A percentile compares a stretch with the other conserved stretches of the same genome.
Conservation (phyloP, 179 eudicot species). For the Silene coronaria region DNA sequence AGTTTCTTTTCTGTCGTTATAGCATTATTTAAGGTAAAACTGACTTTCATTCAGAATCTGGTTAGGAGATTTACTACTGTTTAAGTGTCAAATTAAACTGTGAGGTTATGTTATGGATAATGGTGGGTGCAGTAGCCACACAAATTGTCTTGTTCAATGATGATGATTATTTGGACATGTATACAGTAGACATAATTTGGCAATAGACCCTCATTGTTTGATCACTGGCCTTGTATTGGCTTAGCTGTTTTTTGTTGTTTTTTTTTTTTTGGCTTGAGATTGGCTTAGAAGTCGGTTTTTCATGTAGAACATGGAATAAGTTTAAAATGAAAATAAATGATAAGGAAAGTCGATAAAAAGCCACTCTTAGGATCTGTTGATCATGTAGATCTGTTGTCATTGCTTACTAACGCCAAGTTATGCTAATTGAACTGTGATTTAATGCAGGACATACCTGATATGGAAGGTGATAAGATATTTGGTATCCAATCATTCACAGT, state of each 20-base stretch:
- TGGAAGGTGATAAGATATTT: slow-evolving; percentile 84
- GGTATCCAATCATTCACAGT: slow-evolving; percentile 88
- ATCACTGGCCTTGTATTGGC: not conserved
- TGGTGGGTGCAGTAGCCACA: not conserved
- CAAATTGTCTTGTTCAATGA: not conserved
- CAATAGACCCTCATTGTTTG: not conserved
- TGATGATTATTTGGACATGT: not conserved
- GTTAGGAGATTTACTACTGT: not conserved
- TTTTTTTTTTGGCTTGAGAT: not conserved
- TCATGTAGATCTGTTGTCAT: not conserved
- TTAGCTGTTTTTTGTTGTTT: not conserved
- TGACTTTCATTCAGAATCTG: not conserved
- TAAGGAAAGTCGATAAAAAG: not conserved
- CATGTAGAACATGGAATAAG: not conserved
- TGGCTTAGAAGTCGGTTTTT: not conserved
- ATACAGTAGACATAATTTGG: not conserved
- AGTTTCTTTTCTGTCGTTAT: slow-evolving; percentile 98
- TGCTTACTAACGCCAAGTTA: slow-evolving; percentile 6
- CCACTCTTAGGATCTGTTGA: not conserved
- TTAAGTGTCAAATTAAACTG: slow-evolving; percentile 1
- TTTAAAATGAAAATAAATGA: not conserved
- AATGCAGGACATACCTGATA: slow-evolving; percentile 90
- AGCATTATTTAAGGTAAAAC: slow-evolving; percentile 84
- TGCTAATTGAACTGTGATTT: slow-evolving; percentile 1
- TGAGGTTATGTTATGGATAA: not conserved